phyloP scores from a whole-genome alignment of 1,139 yeast species.

The Taphrina flavorubra region DNA sequence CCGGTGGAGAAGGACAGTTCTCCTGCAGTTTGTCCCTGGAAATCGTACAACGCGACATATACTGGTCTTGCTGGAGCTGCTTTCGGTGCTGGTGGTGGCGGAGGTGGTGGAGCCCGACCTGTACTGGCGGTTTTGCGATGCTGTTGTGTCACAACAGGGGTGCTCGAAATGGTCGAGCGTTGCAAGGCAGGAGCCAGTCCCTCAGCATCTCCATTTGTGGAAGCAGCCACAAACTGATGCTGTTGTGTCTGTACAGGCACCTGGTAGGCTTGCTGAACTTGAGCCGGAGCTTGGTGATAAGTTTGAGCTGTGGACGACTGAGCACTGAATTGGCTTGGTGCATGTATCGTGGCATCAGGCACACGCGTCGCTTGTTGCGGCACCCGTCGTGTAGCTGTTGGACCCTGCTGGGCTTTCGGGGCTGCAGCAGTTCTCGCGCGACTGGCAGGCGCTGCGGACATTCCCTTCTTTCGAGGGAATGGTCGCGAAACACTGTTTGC shows the following conservation, averaged over 20 bases:
- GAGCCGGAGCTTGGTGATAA: conserved; percentile 11
- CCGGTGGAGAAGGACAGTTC: conserved; percentile 78
- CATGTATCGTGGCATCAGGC: conserved; percentile 40
- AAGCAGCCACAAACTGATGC: conserved; percentile 5
- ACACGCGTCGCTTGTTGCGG: conserved; percentile 48
- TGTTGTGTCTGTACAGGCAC: conserved; percentile 12
- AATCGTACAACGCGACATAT: conserved; percentile 85
- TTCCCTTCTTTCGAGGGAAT: conserved; percentile 64
- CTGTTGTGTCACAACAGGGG: conserved; percentile 45
- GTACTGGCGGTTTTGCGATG: conserved; percentile 44
- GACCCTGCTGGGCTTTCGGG: conserved; percentile 43
- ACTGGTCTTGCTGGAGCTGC: conserved; percentile 73
- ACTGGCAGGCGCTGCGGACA: conserved; percentile 44
- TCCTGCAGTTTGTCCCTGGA: conserved; percentile 83
- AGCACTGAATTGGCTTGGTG: conserved; percentile 48
- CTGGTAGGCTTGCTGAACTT: conserved; percentile 1
- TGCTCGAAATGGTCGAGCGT: conserved; percentile 27
- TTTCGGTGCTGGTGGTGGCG: conserved; percentile 68
- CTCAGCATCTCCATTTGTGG: conserved; percentile 4
- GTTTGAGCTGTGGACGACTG: conserved; percentile 48
- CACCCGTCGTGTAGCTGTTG: conserved; percentile 46
- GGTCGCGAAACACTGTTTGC: conserved; percentile 71
- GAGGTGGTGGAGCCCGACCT: conserved; percentile 46
- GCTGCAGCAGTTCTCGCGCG: conserved; percentile 45
- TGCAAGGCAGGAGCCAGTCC: conserved; percentile 31